Evolutionary conservation across 2,329 filamentous ascomycete genomes (phyloP), one percentile per base, ranked within the genome.

Genomic region (Didymella pomorum): DNA sequence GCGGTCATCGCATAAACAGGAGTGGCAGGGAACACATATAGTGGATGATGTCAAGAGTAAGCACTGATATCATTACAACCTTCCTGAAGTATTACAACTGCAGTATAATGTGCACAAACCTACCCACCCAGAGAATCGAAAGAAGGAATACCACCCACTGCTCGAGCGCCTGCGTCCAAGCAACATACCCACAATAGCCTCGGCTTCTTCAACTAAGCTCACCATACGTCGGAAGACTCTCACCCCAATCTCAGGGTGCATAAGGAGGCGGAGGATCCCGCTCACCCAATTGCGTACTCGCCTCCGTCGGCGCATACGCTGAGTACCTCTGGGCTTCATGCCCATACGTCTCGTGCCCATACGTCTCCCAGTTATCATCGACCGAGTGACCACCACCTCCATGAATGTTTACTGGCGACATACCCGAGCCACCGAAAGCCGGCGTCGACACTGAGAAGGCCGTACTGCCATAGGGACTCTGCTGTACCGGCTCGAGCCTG

Each of bases 311-410:
- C 10, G 65, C 64, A 50, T 69, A 68, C 3, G 33, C 41, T 23
- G 57, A 37, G 10, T 48, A n/a, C 10, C 51, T 12, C 16, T 52
- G 47, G 16, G 37, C 31, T 7, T 33, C 51, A 53, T 64, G 45
- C 21, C 35, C 54, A 11, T 73, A 71, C 2, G 65, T 65, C 56
- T 76, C 70, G n/a, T 64, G 45, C 21, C 35, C 54, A 11, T 73
- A 71, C 2, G 65, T 65, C 56, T 76, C 70, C 69, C 69, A 73
- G 18, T 71, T 68, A 16, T 71, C 69, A 37, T 71, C 69, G 0
- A 68, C 44, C 2, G 71, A 67, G 23, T 71, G 59, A 33, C 21
- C 45, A 9, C 64, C 57, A 0, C n/a, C n/a, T n/a, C 28, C 46
- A 0, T 52, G 51, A 0, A 51, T 64, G 63, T 6, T 56, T 52